Conservation (phyloP, 306 rosid genomes). For the Rosa multiflora region DNA sequence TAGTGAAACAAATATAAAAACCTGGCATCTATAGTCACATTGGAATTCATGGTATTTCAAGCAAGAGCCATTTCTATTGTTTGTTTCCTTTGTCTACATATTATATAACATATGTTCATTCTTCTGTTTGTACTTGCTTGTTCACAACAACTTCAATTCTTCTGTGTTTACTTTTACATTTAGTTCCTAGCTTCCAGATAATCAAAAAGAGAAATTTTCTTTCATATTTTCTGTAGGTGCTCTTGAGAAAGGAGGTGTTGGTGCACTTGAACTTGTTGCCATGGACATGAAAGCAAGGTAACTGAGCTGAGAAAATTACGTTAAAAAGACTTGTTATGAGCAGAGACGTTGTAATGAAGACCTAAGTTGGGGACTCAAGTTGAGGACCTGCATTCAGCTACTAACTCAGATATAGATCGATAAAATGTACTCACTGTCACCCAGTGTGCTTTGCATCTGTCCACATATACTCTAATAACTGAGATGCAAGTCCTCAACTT, state of each 20-base stretch:
- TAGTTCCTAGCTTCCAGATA: neutral
- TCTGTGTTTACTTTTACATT: neutral
- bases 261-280: conserved; percentile 99
- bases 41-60: neutral
- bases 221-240: conserved; percentile 54
- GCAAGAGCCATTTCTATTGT: neutral
- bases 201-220: neutral
- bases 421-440: neutral
- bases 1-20: neutral
- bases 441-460: neutral
- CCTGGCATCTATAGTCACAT: neutral
- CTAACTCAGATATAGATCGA: neutral
- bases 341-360: neutral
- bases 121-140: neutral
- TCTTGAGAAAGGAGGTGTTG: conserved; percentile 95
- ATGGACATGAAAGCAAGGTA: conserved; percentile 99
- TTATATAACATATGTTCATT: neutral
- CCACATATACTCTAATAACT: neutral
- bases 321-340: neutral
- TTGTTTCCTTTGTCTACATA: neutral
- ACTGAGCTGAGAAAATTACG: conserved; percentile 14
- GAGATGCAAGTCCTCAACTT: conserved; percentile 12
- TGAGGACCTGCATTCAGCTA: neutral
- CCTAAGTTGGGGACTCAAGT: conserved; percentile 4
- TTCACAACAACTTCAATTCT: neutral